Evolutionary conservation across 2,329 filamentous ascomycete genomes (phyloP), one percentile per base, ranked within the genome.

Genomic region (Orbilia javanica): DNA sequence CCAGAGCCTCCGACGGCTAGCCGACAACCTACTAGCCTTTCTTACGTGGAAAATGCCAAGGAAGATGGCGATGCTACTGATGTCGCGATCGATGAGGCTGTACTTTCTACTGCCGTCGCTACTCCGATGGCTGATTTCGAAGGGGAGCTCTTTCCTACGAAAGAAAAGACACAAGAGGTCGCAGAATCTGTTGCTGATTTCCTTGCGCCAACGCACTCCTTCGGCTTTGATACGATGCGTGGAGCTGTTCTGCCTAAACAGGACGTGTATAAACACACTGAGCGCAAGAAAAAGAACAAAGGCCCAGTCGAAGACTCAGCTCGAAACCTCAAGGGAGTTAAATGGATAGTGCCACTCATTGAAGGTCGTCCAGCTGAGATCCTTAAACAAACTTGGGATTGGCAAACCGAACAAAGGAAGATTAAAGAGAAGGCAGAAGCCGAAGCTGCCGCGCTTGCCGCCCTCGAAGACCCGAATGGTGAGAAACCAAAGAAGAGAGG

Each of bases 91-190:
- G 73, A 77, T 15, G 73, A 77, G 10, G n/a, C 31, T 13, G 20
- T 25, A 1, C 13, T 29, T 0, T 71, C 73, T 10, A 77, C 73
- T n/a, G 66, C 73, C 27, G 60, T 60, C 8, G 73, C 66, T 53
- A 77, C 73, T 52, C 73, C 73, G 22, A 71, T 71, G 66, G 73
- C 60, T 34, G 73, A 77, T 34, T n/a, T 71, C 7, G 73, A 77
- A n/a, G 57, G 52, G 15, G 73, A 67, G 1, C 20, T 25, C 29
- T 66, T 71, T 34, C 60, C 57, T 11, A n/a, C 65, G 15, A 70
- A 60, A 20, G 72, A 70, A 20, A 65, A 60, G 13, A 25, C 36
- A 13, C n/a, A 34, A 8, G 67, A 62, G 20, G 52, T 18, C 46
- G n/a, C 29, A 7, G 57, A 52, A 4, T 22, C 48, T 7, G 15